Evolutionary conservation across 352 stramenopile species (phyloP).

Genomic region (Pelagophyceae sp.): DNA sequence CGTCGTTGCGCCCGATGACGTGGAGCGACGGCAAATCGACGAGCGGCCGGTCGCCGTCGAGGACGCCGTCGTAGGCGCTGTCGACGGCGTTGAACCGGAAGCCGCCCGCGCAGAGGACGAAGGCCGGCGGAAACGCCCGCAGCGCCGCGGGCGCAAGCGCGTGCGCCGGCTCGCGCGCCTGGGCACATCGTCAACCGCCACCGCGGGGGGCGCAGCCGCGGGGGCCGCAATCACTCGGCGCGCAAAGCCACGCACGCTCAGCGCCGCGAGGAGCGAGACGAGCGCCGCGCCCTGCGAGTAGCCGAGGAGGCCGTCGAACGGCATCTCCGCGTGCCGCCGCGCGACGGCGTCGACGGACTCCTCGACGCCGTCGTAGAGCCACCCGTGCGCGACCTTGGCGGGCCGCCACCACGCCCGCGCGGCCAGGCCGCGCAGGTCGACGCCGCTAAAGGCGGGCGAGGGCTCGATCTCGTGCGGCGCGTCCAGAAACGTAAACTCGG

Average conservation of each 20-base stretch:
- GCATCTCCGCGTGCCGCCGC: not conserved
- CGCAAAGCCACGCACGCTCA: no score
- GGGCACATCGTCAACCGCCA: no score
- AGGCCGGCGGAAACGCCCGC: not conserved
- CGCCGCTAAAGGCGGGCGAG: no score
- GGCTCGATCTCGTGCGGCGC: not conserved
- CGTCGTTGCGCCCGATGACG: not conserved
- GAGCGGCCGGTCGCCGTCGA: not conserved
- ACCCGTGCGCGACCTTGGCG: not conserved
- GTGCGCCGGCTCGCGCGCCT: no score
- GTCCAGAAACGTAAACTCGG: not conserved
- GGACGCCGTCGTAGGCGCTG: not conserved
- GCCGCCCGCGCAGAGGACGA: not conserved
- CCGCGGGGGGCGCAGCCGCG: no score
- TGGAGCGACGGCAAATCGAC: not conserved
- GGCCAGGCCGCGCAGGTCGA: no score
- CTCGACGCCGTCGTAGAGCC: not conserved
- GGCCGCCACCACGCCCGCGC: no score
- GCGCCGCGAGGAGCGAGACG: conserved; percentile 8
- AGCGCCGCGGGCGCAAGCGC: no score
- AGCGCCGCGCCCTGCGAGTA: conserved; percentile 27
- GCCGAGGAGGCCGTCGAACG: conserved; percentile 26
- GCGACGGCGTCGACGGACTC: not conserved
- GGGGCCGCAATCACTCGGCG: no score
- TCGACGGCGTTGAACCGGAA: no score